Conservation (phyloP, 352 stramenopile genomes). For the Pythium phragmiticola region DNA sequence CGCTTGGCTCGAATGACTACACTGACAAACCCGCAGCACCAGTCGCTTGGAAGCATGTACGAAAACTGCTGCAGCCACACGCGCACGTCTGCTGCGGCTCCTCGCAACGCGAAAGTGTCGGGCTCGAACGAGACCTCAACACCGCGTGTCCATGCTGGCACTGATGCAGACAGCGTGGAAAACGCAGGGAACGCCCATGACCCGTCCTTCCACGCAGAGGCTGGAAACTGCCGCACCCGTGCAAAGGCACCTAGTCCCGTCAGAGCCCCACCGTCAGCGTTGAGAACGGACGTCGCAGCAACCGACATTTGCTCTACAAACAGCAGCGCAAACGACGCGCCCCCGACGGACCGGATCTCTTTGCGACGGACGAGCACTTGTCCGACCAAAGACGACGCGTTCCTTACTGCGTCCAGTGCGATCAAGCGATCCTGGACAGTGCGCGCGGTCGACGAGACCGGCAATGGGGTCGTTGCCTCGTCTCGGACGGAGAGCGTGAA, state of each 20-base stretch:
- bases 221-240: not conserved
- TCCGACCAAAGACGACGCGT: not conserved
- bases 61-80: constrained; percentile 5
- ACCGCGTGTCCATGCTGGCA: not conserved
- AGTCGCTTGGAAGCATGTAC: constrained; percentile 3
- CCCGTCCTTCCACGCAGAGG: not conserved
- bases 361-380: constrained; percentile 20
- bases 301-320: constrained; percentile 21
- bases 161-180: no score
- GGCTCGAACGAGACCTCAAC: not conserved
- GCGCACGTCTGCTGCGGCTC: constrained; percentile 1
- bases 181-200: constrained; percentile 12
- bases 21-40: constrained; percentile 11
- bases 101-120: constrained; percentile 8
- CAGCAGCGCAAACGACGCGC: constrained; percentile 20
- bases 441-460: not conserved
- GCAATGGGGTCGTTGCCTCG: not conserved
- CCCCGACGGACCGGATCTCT: constrained; percentile 5
- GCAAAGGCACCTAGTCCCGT: constrained; percentile 27
- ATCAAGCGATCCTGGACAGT: constrained; percentile 15
- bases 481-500: constrained; percentile 16
- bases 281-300: not conserved
- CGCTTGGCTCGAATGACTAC: not conserved
- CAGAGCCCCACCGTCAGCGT: constrained; percentile 16
- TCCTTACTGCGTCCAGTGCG: constrained; percentile 15